Evolutionary conservation across 495 filamentous ascomycete species (phyloP), one percentile per base, ranked within the genome.

Genomic region (Tuber magnatum): DNA sequence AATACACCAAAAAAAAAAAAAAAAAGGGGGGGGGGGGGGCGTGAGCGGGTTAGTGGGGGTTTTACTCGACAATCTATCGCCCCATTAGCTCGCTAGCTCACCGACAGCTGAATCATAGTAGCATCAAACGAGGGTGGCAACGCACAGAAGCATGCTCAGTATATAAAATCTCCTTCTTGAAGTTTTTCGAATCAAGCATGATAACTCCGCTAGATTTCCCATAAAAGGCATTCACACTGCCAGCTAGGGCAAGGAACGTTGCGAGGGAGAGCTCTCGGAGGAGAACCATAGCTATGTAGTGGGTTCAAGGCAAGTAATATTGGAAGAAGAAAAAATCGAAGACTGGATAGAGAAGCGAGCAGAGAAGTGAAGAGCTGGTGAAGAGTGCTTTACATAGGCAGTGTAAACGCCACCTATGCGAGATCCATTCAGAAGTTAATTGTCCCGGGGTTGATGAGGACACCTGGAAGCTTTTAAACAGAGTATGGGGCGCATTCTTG

Each of bases 131-230:
- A 12, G 56, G 28, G 56, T 14, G 43, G 73, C 69, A 46, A 84
- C 92, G 86, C 89, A 97, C 94, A 74, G 94, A 93, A 70, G 93
- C 93, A 83, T 97, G 86, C 83, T 97, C 97, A 71, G 93, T 97
- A 80, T 93, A 90, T 32, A 92, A 89, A 83, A 99, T 93, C 77
- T 97, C 86, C 74, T 88, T 88, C 84, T 93, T 90, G 84, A 96
- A 99, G 81, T 86, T 91, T 84, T 91, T 93, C n/a, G 85, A 88
- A 82, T 94, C 90, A 68, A 98, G 86, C 83, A 96, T 93, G 38
- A 97, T 82, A 68, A 99, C 96, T 22, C 92, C 90, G 3, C 93
- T 96, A 82, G 88, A 91, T 85, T 95, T 96, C 61, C 89, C 86
- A 84, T 99, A 99, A 68, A 99, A 80, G 20, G 88, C 89, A 73